Evolutionary conservation across 2,329 filamentous ascomycete genomes (phyloP).

Genomic region (Pseudocercospora musae): DNA sequence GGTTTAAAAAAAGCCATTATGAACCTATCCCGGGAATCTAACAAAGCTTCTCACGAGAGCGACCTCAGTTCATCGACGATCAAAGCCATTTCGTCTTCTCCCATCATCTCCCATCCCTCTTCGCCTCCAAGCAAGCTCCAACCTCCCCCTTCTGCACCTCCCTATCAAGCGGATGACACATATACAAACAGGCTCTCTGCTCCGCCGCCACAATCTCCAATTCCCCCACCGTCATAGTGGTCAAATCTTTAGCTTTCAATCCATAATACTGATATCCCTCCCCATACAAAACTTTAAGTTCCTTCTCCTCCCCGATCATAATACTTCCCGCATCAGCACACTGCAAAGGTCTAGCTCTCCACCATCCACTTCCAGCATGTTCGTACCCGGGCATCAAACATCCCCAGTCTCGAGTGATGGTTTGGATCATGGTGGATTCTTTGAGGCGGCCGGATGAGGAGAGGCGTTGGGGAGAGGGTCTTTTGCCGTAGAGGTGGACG

Average conservation of each 20-base stretch:
- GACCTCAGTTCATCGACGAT: too few relatives aligned
- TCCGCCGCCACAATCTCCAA: not conserved
- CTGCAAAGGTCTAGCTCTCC: conserved; percentile 9
- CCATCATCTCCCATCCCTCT: not conserved
- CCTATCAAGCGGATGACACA: not conserved
- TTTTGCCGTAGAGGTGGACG: conserved; percentile 3
- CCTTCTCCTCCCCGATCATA: conserved; percentile 1
- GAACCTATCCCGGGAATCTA: too few relatives aligned
- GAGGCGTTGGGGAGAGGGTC: not conserved
- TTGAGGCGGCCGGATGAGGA: not conserved
- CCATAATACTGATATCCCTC: not conserved
- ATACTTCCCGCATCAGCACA: conserved; percentile 8
- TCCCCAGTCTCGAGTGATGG: conserved; percentile 7
- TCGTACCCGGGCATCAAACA: conserved; percentile 7
- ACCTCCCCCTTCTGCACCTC: not conserved
- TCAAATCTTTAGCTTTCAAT: not conserved
- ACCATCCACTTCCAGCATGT: conserved; percentile 7
- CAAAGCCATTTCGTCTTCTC: too few relatives aligned
- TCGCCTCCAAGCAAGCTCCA: not conserved
- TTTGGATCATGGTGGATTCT: conserved; percentile 2
- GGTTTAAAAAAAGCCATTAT: too few relatives aligned
- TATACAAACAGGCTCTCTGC: conserved; percentile 1
- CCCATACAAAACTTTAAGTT: conserved; percentile 4
- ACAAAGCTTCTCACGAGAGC: too few relatives aligned
- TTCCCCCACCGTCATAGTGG: not conserved